These are phyloP conservation scores for Auricularia cornea DNA, from an alignment of 768 basidiomycete species.

Conservation along the genomic window DNA sequence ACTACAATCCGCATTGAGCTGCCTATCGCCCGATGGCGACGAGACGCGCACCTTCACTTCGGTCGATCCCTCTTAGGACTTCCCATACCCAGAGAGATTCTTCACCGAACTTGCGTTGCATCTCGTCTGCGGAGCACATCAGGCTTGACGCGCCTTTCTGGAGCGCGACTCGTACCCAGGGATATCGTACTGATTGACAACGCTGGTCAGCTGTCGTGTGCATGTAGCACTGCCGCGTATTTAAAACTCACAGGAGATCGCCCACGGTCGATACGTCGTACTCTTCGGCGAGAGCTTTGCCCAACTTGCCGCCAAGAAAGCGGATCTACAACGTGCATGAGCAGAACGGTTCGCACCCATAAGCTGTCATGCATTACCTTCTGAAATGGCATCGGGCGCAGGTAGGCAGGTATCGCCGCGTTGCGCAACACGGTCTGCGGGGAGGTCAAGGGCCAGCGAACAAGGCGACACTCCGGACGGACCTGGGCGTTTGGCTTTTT, in stretches of 20 bases:
- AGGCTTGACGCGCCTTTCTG: neutral
- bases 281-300: constrained; percentile 75
- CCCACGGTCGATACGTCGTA: constrained; percentile 86
- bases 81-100: constrained; percentile 89
- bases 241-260: constrained; percentile 79
- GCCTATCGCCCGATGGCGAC: neutral
- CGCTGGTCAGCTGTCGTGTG: too few species aligned
- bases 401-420: constrained; percentile 73
- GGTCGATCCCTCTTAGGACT: constrained; percentile 81
- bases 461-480: neutral
- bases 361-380: constrained; percentile 47
- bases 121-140: constrained; percentile 45
- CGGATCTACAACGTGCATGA: constrained; percentile 54
- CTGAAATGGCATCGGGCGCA: constrained; percentile 79
- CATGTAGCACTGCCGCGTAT: too few species aligned
- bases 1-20: constrained; percentile 38
- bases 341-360: neutral
- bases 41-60: constrained; percentile 59
- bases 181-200: constrained; percentile 38
- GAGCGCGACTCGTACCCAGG: constrained; percentile 38
- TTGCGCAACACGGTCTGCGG: constrained; percentile 75
- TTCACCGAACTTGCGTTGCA: constrained; percentile 76
- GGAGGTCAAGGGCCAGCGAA: neutral
- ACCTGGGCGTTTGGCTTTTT: constrained; percentile 87
- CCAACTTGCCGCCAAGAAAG: constrained; percentile 91